Conservation (phyloP, 805 yeast species). For the Candida tammaniensis region DNA sequence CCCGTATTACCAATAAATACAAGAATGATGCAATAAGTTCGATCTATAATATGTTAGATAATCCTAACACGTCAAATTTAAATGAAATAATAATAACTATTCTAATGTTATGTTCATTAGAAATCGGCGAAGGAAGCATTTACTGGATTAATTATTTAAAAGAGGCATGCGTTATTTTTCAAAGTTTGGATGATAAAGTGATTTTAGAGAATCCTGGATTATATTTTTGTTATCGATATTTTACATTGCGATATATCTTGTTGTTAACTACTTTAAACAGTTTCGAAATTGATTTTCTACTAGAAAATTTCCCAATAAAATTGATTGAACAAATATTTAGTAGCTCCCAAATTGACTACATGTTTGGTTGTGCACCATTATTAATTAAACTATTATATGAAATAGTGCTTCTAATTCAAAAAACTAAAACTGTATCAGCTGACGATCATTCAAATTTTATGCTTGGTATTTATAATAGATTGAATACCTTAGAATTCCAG, state of each 20-base stretch:
- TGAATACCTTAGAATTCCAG: constrained; percentile 11
- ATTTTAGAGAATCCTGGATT: constrained; percentile 20
- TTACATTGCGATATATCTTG: constrained; percentile 25
- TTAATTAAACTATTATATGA: constrained; percentile 20
- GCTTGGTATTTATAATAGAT: not conserved
- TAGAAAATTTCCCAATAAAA: constrained; percentile 20
- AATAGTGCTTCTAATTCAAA: constrained; percentile 9
- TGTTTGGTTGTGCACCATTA: constrained; percentile 33
- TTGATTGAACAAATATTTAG: constrained; percentile 20
- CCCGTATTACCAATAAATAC: constrained; percentile 13
- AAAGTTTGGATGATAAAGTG: constrained; percentile 15
- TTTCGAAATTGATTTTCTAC: constrained; percentile 13
- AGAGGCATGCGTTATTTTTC: constrained; percentile 26
- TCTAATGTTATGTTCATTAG: constrained; percentile 26
- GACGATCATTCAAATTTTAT: too few species aligned
- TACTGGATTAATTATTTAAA: constrained; percentile 27
- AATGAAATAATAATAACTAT: constrained; percentile 26
- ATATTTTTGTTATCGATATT: constrained; percentile 27
- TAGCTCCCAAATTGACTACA: constrained; percentile 22
- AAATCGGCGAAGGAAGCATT: constrained; percentile 25
- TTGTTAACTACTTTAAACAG: constrained; percentile 21
- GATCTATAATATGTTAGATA: constrained; percentile 24
- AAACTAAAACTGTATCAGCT: not conserved
- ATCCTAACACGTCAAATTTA: constrained; percentile 16
- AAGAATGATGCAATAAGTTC: constrained; percentile 26